phyloP scores from a whole-genome alignment of 2,329 filamentous ascomycete species.

The Stagonosporopsis rhizophila region DNA sequence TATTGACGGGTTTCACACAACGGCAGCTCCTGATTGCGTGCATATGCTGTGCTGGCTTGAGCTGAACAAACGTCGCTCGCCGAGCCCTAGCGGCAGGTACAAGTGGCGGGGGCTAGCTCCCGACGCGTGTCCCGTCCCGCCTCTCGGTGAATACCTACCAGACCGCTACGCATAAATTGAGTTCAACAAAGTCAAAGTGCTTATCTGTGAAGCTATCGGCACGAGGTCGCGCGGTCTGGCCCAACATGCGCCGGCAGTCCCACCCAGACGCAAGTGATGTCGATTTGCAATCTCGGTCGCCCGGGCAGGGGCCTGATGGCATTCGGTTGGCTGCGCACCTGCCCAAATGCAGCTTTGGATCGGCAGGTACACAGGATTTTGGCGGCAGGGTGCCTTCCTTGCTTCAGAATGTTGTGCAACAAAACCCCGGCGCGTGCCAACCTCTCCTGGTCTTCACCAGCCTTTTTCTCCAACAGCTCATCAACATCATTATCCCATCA shows the following conservation, averaged over 20 bases:
- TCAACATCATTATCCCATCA: constrained; percentile 8
- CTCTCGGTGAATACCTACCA: neutral
- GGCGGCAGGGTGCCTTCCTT: constrained; percentile 22
- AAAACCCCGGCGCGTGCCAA: constrained; percentile 25
- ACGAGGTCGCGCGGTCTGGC: constrained; percentile 5
- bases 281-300: constrained; percentile 19
- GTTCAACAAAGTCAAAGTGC: constrained; percentile 14
- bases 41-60: constrained; percentile 17
- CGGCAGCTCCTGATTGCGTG: constrained; percentile 8
- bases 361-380: constrained; percentile 27
- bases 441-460: constrained; percentile 20
- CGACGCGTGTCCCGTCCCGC: constrained; percentile 13
- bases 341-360: constrained; percentile 18
- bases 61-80: constrained; percentile 6
- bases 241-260: constrained; percentile 6
- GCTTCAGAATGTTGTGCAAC: constrained; percentile 27
- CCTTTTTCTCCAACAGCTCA: constrained; percentile 8
- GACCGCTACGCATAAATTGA: neutral
- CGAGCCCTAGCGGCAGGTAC: constrained; percentile 19
- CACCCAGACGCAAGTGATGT: constrained; percentile 16
- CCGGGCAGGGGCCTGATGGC: constrained; percentile 9
- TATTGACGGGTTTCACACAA: constrained; percentile 5
- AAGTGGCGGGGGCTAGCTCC: constrained; percentile 25
- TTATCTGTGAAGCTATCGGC: constrained; percentile 2
- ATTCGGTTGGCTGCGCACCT: constrained; percentile 17